Evolutionary conservation across 1,139 yeast species (phyloP), one percentile per base, ranked within the genome.

Genomic region (Lodderomyces orthopsilosis): DNA sequence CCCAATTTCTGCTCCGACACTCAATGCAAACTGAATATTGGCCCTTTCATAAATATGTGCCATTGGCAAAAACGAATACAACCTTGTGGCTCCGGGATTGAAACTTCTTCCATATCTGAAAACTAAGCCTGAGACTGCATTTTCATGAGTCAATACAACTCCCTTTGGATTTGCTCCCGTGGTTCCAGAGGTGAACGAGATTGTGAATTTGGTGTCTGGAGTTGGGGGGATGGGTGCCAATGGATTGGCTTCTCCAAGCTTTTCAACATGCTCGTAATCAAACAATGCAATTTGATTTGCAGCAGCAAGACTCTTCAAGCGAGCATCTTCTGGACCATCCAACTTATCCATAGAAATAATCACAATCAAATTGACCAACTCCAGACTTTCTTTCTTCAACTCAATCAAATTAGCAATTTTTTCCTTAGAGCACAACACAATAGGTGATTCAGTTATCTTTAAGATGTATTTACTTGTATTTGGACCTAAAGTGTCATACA

Each of bases 131-230:
- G 85, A 70, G 12, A 76, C 68, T 1, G 80, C 75, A 51, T 68
- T 70, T 35, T 61, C 60, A 45, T 85, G 88, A 6, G 78, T 68
- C 51, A 84, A 64, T 27, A 78, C 75, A 12, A 82, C 91, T 38
- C 91, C 91, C 61, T 85, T 85, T 14, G 91, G 91, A 44, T 69
- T 61, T 6, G 69, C 50, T 15, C 90, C 90, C 3, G 91, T 83
- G 19, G 91, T 83, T 26, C 91, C 91, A 6, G 90, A 82, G 8
- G 95, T 86, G 62, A 85, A 86, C 35, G 85, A 81, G 48, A 86
- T 80, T 40, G 91, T 83, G 52, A 80, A 78, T 13, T 74, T 50
- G 28, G 83, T 74, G 7, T 79, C 75, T 1, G 82, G 75, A 0
- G 56, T 59, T n/a, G 90, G 86, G 7, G 79, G 76, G 33, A 66